phyloP scores from a whole-genome alignment of 1,139 yeast genomes.

The Taiozyma sp. region DNA sequence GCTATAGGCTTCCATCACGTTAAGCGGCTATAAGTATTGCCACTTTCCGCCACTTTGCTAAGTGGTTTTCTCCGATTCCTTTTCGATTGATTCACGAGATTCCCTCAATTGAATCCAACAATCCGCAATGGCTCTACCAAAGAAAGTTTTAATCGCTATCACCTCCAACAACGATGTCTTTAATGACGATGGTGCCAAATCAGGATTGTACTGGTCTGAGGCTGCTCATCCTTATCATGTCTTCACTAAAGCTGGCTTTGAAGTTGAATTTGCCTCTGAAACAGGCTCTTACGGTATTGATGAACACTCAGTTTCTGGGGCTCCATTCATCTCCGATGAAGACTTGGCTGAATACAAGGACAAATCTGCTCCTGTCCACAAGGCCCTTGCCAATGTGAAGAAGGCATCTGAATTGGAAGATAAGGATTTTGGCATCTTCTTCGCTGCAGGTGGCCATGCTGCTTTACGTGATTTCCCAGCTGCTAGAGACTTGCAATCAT shows the following conservation, averaged over 20 bases:
- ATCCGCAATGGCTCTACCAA: slow-evolving; percentile 7
- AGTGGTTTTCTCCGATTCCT: background rate
- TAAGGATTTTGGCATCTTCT: slow-evolving; percentile 46
- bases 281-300: slow-evolving; percentile 51
- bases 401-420: slow-evolving; percentile 41
- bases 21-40: no score
- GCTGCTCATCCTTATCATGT: slow-evolving; percentile 51
- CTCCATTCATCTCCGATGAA: slow-evolving; percentile 35
- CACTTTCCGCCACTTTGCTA: background rate
- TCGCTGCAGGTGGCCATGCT: slow-evolving; percentile 64
- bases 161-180: slow-evolving; percentile 45
- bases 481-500: slow-evolving; percentile 39
- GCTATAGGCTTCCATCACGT: no score
- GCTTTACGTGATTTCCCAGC: slow-evolving; percentile 52
- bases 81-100: no score
- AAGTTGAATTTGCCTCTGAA: slow-evolving; percentile 52
- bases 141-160: slow-evolving; percentile 44
- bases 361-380: slow-evolving; percentile 33
- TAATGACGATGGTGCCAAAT: slow-evolving; percentile 48
- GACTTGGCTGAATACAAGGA: slow-evolving; percentile 37
- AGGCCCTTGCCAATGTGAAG: slow-evolving; percentile 32
- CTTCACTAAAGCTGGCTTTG: slow-evolving; percentile 41
- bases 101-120: background rate
- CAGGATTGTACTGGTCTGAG: slow-evolving; percentile 53
- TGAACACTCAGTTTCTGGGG: slow-evolving; percentile 40